Evolutionary conservation across 2,329 filamentous ascomycete genomes (phyloP).

Genomic region (Neonectria neomacrospora): DNA sequence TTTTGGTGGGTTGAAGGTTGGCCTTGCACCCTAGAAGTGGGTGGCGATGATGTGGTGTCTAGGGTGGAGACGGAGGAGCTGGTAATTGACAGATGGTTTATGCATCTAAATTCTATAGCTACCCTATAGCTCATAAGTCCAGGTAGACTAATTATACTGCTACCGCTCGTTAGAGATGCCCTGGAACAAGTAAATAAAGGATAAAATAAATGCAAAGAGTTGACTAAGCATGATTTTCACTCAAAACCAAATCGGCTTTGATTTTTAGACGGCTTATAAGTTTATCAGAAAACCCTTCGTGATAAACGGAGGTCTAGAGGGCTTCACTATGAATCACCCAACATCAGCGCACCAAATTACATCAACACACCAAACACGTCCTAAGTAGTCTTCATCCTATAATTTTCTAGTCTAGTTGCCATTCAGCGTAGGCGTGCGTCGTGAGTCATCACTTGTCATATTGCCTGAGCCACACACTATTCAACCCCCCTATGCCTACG

Average conservation of each 20-base stretch:
- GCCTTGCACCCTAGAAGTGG: slow-evolving; percentile 7
- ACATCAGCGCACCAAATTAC: background rate
- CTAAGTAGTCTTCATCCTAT: slow-evolving; percentile 34
- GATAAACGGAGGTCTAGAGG: no score
- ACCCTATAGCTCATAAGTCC: slow-evolving; percentile 12
- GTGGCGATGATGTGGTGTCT: slow-evolving; percentile 23
- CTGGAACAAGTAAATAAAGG: no score
- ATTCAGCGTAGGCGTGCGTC: slow-evolving; percentile 41
- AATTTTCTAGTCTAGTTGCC: slow-evolving; percentile 43
- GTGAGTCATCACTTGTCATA: slow-evolving; percentile 38
- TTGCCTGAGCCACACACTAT: slow-evolving; percentile 36
- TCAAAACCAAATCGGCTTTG: no score
- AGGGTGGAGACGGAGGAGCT: slow-evolving; percentile 1
- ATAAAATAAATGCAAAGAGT: no score
- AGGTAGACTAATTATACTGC: background rate
- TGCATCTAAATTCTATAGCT: slow-evolving; percentile 9
- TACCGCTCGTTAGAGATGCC: background rate
- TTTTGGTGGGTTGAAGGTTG: background rate
- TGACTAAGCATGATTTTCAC: no score
- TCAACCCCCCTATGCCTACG: slow-evolving; percentile 30
- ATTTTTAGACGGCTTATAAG: no score
- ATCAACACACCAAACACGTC: background rate
- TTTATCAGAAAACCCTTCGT: no score
- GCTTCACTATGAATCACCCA: background rate
- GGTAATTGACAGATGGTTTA: slow-evolving; percentile 24